These are phyloP conservation scores for Sarocladium brachiariae DNA, from an alignment of 2,329 filamentous ascomycete species.

Conservation along the genomic window DNA sequence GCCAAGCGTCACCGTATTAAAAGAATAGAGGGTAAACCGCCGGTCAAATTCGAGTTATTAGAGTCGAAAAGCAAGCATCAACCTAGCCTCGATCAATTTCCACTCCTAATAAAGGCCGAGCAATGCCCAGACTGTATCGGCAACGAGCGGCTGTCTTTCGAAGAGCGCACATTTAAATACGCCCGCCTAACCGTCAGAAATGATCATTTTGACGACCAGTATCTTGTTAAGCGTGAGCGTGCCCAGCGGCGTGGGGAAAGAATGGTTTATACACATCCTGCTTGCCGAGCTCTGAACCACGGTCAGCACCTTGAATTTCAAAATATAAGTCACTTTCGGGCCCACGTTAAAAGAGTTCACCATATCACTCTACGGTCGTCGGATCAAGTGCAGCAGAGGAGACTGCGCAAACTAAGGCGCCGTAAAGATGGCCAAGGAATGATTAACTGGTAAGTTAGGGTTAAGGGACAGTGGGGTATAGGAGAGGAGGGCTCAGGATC, in stretches of 20 bases:
- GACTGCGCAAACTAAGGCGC: background rate
- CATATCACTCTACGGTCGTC: background rate
- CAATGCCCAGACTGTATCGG: constrained; percentile 2
- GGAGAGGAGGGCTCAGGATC: background rate
- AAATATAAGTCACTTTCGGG: background rate
- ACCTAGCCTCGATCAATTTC: background rate
- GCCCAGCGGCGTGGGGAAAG: background rate
- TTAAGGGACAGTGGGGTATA: background rate
- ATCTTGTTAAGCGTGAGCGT: background rate
- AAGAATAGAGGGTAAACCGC: background rate
- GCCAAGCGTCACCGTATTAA: background rate
- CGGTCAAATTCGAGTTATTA: background rate
- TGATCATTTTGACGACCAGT: background rate
- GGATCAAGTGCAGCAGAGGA: constrained; percentile 1
- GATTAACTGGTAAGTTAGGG: background rate
- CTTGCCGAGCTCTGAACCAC: background rate
- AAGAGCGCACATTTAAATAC: constrained; percentile 1
- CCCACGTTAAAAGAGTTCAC: background rate
- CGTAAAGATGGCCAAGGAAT: background rate
- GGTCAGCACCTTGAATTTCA: background rate
- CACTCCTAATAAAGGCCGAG: background rate
- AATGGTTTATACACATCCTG: background rate
- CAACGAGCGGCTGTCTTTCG: background rate
- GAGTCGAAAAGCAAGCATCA: background rate
- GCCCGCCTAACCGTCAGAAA: background rate